phyloP scores from a whole-genome alignment of 176 grass and related monocot species.

The Stipa capillata region DNA sequence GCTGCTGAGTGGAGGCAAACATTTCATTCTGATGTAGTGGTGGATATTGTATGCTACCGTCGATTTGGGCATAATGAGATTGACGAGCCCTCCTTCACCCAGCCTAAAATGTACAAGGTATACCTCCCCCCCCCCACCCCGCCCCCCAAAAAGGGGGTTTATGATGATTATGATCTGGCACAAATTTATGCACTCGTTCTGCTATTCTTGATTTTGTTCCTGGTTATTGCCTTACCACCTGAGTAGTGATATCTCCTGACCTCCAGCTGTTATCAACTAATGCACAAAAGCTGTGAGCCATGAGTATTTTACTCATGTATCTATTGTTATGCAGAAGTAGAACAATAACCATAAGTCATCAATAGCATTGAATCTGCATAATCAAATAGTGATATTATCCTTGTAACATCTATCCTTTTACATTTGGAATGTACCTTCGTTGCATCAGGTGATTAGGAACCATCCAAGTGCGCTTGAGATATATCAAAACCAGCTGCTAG shows the following conservation, averaged over 20 bases:
- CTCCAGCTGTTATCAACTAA: neutral
- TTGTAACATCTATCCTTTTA: neutral
- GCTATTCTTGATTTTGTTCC: neutral
- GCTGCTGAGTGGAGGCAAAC: constrained; percentile 82
- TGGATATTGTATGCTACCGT: constrained; percentile 78
- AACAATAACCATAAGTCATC: neutral
- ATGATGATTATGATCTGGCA: neutral
- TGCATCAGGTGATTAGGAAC: constrained; percentile 59
- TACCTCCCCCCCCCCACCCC: neutral
- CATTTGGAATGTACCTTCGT: neutral
- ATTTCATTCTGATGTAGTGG: constrained; percentile 79
- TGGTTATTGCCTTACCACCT: neutral
- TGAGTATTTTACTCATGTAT: neutral
- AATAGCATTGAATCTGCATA: neutral
- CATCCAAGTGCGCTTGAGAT: constrained; percentile 82
- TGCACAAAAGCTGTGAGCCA: neutral
- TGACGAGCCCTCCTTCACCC: constrained; percentile 85
- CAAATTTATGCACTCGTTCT: neutral
- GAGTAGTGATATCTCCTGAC: neutral
- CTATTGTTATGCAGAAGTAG: neutral
- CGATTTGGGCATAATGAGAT: constrained; percentile 99
- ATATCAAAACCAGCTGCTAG: constrained; percentile 74
- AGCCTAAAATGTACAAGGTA: constrained; percentile 90
- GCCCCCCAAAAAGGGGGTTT: too few species aligned
- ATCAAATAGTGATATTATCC: neutral